phyloP scores from a whole-genome alignment of 306 rosid species.

The Glycine tomentella region DNA sequence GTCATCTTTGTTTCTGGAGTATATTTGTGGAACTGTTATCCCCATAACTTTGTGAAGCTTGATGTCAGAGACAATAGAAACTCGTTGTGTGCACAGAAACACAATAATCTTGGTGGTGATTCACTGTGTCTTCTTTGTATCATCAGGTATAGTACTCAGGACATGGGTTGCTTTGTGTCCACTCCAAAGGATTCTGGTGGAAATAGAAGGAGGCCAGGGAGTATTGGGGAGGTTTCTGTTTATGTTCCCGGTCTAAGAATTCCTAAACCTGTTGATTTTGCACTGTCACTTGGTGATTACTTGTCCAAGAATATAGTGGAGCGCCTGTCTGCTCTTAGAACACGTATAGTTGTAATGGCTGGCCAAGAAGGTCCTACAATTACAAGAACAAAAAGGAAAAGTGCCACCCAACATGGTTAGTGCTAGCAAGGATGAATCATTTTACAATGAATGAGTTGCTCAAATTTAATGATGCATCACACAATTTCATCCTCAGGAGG shows the following conservation, averaged over 20 bases:
- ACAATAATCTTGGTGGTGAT: conserved; percentile 46
- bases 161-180: conserved; percentile 95
- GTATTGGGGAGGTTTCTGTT: conserved; percentile 91
- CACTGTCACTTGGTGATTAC: conserved; percentile 77
- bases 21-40: conserved; percentile 42
- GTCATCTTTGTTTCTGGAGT: conserved; percentile 35
- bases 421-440: conserved; percentile 43
- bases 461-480: conserved; percentile 49
- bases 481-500: conserved; percentile 73
- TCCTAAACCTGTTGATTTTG: conserved; percentile 94
- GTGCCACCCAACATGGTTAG: conserved; percentile 93
- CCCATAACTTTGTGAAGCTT: conserved; percentile 41
- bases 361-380: conserved; percentile 92
- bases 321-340: conserved; percentile 86
- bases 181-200: conserved; percentile 83
- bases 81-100: conserved; percentile 20
- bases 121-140: conserved; percentile 50
- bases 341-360: conserved; percentile 97
- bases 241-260: conserved; percentile 95
- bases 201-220: conserved; percentile 86
- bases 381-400: conserved; percentile 86
- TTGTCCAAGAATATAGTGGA: conserved; percentile 84
- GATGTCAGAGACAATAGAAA: conserved; percentile 43
- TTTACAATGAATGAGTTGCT: conserved; percentile 31
- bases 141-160: conserved; percentile 59